Evolutionary conservation across 2,329 filamentous ascomycete genomes (phyloP), one percentile per base, ranked within the genome.

Genomic region (Penicillium frequentans): DNA sequence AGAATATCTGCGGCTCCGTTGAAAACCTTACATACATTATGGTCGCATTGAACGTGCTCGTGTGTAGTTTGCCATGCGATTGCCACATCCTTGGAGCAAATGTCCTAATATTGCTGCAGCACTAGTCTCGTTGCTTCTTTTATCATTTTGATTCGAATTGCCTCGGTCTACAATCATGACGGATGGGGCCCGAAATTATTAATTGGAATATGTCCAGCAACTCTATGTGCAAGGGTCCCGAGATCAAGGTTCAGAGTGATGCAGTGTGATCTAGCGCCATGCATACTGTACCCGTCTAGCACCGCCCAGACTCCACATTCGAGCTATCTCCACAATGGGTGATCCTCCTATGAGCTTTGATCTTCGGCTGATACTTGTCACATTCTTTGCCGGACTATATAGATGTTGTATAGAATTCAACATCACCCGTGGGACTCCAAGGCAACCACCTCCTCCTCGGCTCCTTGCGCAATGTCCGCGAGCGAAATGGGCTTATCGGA

Each of bases 361-460:
- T 37, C 21, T 35, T 56, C 58, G 60, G 53, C 50, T 58, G 31
- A 42, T 42, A 39, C 46, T 21, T 31, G 13, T 21, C 21, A 13
- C 5, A 29, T 29, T 24, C 21, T 27, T 51, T 57, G 55, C 55
- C 59, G 55, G 56, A n/a, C 2, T 43, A 47, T 49, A 44, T 39
- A 29, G 3, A 9, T 7, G 16, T 43, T 23, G 13, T 33, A 23
- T 49, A 37, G 27, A 7, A 5, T 46, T 29, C 24, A 10, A 29
- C 43, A 2, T 13, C 14, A 29, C 6, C 6, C 13, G 24, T 42
- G 9, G 23, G 7, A 49, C 26, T 13, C 7, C n/a, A 46, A 52
- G 23, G 26, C 45, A 21, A 31, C 8, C 5, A 46, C 16, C n/a
- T 19, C 27, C 27, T n/a, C 9, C 8, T 19, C 27, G 23, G 11